Evolutionary conservation across 164 flowering plant species (phyloP).

Genomic region (Chloranthus sessilifolius): DNA sequence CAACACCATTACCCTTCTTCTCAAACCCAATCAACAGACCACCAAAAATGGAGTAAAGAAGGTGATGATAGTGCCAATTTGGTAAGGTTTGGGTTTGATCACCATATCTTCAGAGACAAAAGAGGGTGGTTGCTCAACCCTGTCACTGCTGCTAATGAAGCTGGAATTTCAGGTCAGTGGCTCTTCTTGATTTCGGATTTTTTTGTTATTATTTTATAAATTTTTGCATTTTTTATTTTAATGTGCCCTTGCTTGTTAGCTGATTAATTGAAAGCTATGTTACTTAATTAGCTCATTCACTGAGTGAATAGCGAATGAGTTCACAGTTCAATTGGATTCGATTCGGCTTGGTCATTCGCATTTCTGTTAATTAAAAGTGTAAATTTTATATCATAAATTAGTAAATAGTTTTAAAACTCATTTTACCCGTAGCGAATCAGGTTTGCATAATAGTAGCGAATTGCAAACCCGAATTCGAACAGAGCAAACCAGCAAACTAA

Average conservation of each 20-base stretch:
- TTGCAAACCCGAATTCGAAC: too few relatives aligned
- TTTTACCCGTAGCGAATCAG: too few relatives aligned
- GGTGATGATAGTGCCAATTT: conserved; percentile 47
- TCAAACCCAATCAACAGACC: background rate
- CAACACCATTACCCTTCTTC: conserved; percentile 14
- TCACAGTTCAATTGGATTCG: too few relatives aligned
- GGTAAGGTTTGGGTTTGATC: conserved; percentile 37
- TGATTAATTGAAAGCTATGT: too few relatives aligned
- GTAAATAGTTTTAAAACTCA: too few relatives aligned
- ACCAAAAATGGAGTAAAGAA: conserved; percentile 13
- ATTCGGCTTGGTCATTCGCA: too few relatives aligned
- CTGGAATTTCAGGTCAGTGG: conserved; percentile 43
- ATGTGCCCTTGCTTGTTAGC: background rate
- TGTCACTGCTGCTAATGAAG: conserved; percentile 39
- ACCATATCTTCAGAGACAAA: conserved; percentile 40
- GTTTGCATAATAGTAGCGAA: too few relatives aligned
- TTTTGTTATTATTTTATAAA: background rate
- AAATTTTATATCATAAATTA: too few relatives aligned
- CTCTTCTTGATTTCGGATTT: background rate
- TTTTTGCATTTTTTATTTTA: background rate
- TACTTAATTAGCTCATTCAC: too few relatives aligned
- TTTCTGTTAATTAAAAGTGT: too few relatives aligned
- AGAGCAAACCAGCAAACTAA: too few relatives aligned
- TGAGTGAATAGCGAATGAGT: too few relatives aligned
- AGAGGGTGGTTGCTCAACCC: conserved; percentile 90